phyloP scores from a whole-genome alignment of 345 rosid species.

The Hibiscus syriacus region DNA sequence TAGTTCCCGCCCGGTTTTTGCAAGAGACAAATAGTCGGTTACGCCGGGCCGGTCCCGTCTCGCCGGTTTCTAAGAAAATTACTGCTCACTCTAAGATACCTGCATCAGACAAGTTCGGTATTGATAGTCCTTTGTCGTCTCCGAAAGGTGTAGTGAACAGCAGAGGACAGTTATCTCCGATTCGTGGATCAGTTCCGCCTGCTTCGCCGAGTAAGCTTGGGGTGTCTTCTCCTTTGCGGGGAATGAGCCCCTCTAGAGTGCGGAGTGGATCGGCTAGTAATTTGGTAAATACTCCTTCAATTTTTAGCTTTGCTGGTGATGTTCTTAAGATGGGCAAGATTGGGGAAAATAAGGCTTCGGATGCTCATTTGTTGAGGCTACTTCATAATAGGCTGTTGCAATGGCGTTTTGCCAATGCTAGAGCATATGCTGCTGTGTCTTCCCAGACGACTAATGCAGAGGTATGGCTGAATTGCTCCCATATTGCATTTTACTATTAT shows the following conservation, averaged over 20 bases:
- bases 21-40: constrained; percentile 41
- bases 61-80: constrained; percentile 29
- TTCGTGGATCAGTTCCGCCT: constrained; percentile 45
- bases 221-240: constrained; percentile 43
- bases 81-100: constrained; percentile 27
- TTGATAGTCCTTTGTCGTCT: constrained; percentile 48
- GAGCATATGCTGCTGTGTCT: constrained; percentile 49
- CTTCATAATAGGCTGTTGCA: constrained; percentile 70
- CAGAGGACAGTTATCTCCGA: constrained; percentile 52
- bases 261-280: constrained; percentile 40
- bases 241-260: constrained; percentile 59
- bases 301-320: constrained; percentile 84
- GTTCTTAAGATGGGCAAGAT: constrained; percentile 51
- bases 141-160: constrained; percentile 44
- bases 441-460: constrained; percentile 55
- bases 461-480: constrained; percentile 36
- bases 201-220: constrained; percentile 66
- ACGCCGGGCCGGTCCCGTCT: constrained; percentile 37
- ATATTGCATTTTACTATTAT: neutral
- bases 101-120: constrained; percentile 36
- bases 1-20: constrained; percentile 48
- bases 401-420: constrained; percentile 81
- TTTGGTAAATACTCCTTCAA: constrained; percentile 40
- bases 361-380: constrained; percentile 66
- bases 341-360: constrained; percentile 52